Conservation (phyloP, 1,284 basidiomycete genomes). For the Tremellales sp. region DNA sequence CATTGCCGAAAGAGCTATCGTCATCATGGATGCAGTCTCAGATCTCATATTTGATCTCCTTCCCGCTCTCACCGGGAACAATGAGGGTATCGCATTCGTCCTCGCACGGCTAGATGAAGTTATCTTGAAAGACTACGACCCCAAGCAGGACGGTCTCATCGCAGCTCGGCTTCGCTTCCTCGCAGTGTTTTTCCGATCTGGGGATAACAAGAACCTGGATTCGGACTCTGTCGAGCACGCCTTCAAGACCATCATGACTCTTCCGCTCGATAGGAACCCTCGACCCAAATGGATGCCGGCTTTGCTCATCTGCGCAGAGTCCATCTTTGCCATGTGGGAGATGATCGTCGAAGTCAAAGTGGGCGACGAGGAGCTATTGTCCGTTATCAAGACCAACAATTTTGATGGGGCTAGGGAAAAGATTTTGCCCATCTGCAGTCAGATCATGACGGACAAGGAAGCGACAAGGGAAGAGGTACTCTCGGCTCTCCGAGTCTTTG, state of each 20-base stretch:
- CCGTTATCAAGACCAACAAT: too few relatives aligned
- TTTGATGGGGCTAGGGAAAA: too few relatives aligned
- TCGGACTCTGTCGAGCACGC: conserved; percentile 47
- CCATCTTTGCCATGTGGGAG: conserved; percentile 69
- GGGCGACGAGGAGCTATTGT: conserved; percentile 17
- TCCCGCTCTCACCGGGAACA: conserved; percentile 55
- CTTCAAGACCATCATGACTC: conserved; percentile 62
- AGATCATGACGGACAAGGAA: conserved; percentile 3
- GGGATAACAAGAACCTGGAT: conserved; percentile 14
- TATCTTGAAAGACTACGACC: conserved; percentile 50
- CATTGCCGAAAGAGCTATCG: conserved; percentile 66
- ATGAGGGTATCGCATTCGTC: conserved; percentile 47
- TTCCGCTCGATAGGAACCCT: conserved; percentile 52
- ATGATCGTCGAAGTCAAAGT: conserved; percentile 57
- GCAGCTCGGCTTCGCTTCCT: conserved; percentile 77
- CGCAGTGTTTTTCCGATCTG: conserved; percentile 58
- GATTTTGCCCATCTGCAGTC: too few relatives aligned
- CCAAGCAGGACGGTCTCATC: conserved; percentile 53
- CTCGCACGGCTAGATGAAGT: conserved; percentile 19
- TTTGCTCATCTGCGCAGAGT: conserved; percentile 70
- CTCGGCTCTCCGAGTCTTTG: conserved; percentile 71
- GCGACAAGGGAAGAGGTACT: conserved; percentile 64
- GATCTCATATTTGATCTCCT: conserved; percentile 87
- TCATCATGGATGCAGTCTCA: conserved; percentile 79
- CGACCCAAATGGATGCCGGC: conserved; percentile 79